Evolutionary conservation across 306 rosid species (phyloP), one percentile per base, ranked within the genome.

Genomic region (Arachis stenosperma): DNA sequence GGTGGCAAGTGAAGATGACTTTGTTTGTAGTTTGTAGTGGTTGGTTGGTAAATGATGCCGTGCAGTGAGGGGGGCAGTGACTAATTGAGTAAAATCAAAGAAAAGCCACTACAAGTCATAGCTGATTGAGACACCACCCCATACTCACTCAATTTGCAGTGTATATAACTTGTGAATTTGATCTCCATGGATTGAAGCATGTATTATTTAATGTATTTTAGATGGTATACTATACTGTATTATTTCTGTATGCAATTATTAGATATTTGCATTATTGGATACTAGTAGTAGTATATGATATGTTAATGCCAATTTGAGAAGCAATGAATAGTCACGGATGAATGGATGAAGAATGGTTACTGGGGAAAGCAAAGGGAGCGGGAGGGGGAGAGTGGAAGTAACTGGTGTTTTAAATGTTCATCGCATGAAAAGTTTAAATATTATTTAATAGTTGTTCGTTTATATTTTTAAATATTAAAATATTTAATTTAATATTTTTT

Each of bases 21-120:
- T 1, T 22, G 27, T 22, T 22, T 22, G 27, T 22, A 22, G 27
- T 22, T 12, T 51, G 56, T 15, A 4, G 29, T 47, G 79, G 81
- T 67, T 84, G 89, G 79, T 74, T 84, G 85, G 44, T 40, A 76
- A 79, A 79, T 76, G 84, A 81, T 85, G 88, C 76, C 70, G 81
- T 68, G 44, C 69, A 42, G 73, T 76, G 15, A 7, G 84, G 90
- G 65, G 11, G 53, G 82, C 7, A 48, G 6, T 48, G 51, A 46
- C 51, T 4, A 6, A 73, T 80, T 82, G 93, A 88, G 90, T 81
- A 61, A 50, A 70, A 52, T 64, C 61, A 54, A 88, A 84, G 91
- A 77, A 84, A 88, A 81, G 82, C 55, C 64, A 74, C 51, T 47
- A 67, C 66, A 76, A 60, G 60, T 10, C 36, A 79, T 68, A 46